Evolutionary conservation across 108 stramenopile species (phyloP).

Genomic region (Nitzschia inconspicua): DNA sequence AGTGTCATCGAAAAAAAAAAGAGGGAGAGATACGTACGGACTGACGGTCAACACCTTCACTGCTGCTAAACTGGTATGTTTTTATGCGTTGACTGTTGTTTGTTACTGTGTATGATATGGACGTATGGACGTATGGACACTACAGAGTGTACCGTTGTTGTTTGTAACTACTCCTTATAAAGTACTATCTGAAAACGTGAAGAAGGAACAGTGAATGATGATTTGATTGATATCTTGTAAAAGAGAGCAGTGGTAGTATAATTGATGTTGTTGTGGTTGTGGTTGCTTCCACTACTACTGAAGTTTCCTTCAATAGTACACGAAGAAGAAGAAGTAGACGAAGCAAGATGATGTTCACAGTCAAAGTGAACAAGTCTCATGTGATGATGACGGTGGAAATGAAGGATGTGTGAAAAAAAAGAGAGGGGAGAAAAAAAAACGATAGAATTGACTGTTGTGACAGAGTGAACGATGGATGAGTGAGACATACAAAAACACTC

Average conservation of each 20-base stretch:
- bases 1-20: no score
- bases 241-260: not conserved
- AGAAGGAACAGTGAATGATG: not conserved
- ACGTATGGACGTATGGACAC: not conserved
- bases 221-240: not conserved
- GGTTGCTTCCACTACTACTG: not conserved
- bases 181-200: no score
- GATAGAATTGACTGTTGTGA: not conserved
- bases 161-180: not conserved
- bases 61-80: not conserved
- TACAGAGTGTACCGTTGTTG: not conserved
- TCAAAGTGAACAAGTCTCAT: not conserved
- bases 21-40: no score
- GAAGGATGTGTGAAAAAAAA: not conserved
- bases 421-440: not conserved
- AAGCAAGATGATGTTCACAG: not conserved
- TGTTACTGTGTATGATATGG: not conserved
- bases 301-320: not conserved
- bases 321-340: not conserved
- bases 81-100: not conserved
- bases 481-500: not conserved
- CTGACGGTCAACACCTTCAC: no score
- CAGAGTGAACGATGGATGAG: not conserved
- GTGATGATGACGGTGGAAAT: not conserved
- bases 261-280: not conserved